Conservation (phyloP, 805 yeast genomes). For the Sugiyamaella chiloensis region DNA sequence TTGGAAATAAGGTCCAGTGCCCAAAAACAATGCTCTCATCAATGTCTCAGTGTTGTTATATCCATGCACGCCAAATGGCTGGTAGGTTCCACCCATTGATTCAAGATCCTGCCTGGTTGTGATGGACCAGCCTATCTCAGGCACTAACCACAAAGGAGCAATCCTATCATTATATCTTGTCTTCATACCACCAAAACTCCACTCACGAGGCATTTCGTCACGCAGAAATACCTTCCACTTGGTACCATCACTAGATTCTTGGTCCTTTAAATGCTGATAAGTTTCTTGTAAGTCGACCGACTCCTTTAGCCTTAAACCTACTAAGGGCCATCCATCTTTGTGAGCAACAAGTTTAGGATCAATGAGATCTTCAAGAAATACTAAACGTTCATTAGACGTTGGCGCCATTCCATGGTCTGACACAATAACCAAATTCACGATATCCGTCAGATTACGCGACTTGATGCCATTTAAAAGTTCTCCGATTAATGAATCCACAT, state of each 20-base stretch:
- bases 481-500: conserved; percentile 66
- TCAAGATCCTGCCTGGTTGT: conserved; percentile 59
- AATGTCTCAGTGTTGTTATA: conserved; percentile 71
- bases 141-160: conserved; percentile 85
- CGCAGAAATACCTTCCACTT: conserved; percentile 47
- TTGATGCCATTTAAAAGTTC: conserved; percentile 46
- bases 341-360: conserved; percentile 54
- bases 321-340: conserved; percentile 83
- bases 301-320: conserved; percentile 62
- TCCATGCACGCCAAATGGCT: conserved; percentile 81
- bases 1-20: conserved; percentile 72
- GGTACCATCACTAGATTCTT: conserved; percentile 23
- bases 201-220: conserved; percentile 52
- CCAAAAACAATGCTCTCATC: conserved; percentile 82
- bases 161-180: conserved; percentile 52
- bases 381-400: conserved; percentile 63
- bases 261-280: conserved; percentile 29
- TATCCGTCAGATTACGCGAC: conserved; percentile 54
- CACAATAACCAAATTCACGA: conserved; percentile 72
- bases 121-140: conserved; percentile 75
- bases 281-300: conserved; percentile 44
- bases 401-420: conserved; percentile 97
- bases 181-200: conserved; percentile 52
- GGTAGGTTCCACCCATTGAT: conserved; percentile 45
- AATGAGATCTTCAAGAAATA: conserved; percentile 70